A percentile compares a stretch with the other conserved stretches of the same genome.
Evolutionary conservation across 306 rosid genomes (phyloP).

Genomic region (Casuarina equisetifolia): DNA sequence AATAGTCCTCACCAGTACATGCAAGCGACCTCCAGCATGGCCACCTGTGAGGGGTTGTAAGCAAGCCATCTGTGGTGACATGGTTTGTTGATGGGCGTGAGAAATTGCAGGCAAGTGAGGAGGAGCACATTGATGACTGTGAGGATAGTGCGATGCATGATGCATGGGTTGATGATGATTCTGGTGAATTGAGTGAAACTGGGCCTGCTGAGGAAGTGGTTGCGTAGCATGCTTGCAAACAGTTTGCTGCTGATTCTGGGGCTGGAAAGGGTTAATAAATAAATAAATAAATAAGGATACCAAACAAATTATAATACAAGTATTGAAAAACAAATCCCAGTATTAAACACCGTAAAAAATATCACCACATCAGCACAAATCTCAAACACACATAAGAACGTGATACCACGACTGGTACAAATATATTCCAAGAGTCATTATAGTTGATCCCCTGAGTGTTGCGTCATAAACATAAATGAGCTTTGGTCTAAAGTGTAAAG

Average conservation of each 20-base stretch:
- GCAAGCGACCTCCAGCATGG: constrained; percentile 85
- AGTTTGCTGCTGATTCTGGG: constrained; percentile 71
- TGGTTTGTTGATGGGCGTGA: constrained; percentile 76
- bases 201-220: constrained; percentile 70
- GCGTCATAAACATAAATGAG: not conserved
- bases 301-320: not conserved
- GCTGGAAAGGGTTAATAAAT: constrained; percentile 30
- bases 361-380: constrained; percentile 5
- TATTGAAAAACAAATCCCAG: not conserved
- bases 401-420: constrained; percentile 18
- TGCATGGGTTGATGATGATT: constrained; percentile 68
- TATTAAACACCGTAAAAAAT: not conserved
- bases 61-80: constrained; percentile 82
- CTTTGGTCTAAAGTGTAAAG: not conserved
- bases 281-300: too few relatives aligned
- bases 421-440: not conserved
- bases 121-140: constrained; percentile 73
- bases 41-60: constrained; percentile 66
- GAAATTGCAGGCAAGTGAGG: constrained; percentile 75
- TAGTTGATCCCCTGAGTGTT: not conserved
- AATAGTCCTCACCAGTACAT: constrained; percentile 67
- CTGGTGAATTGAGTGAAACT: constrained; percentile 80
- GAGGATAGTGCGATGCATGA: constrained; percentile 67
- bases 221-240: constrained; percentile 73
- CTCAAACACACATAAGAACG: constrained; percentile 20